Evolutionary conservation across 345 rosid genomes (phyloP), one percentile per base, ranked within the genome.

Genomic region (Clarkia xantiana): DNA sequence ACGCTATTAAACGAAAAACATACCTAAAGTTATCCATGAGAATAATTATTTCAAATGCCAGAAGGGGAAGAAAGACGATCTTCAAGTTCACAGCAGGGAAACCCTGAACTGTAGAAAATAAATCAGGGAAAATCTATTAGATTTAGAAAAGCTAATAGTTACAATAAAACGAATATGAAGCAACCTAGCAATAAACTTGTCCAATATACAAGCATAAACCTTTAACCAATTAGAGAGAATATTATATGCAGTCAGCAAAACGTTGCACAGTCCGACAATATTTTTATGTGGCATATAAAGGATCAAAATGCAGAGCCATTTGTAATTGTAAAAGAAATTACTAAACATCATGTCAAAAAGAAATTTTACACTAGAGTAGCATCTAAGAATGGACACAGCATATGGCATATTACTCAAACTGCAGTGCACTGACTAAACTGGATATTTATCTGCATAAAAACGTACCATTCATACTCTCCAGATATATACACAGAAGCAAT

Each of bases 21-120:
- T 71, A 90, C 97, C 96, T 83, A 74, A 88, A 79, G 71, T 90
- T 90, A 76, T 90, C 97, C 49, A 81, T 67, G 23, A 90, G 76
- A 67, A 83, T 81, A 54, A 58, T 64, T 53, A 81, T 42, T 81
- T 90, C 91, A 63, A 90, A 71, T 13, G 77, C 84, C 73, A 86
- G 55, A 49, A 90, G 49, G 13, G 97, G 97, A 69, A 90, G 72
- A 61, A 86, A 86, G 56, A 86, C 93, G 43, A 79, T 76, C 88
- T 86, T 90, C 89, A 90, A 73, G 74, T 70, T 75, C 67, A 86
- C 81, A 42, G 89, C 81, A 20, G 86, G 68, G 60, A 60, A 57
- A 49, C 73, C 69, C 47, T 68, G 55, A 64, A 64, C 87, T 83
- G 74, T 52, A 46, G 48, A 14, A 19, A 44, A 62, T 8, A 44